Percentiles rank a stretch among this genome's conserved stretches.
Conservation (phyloP, 768 basidiomycete genomes). For the Lentinula aciculospora region DNA sequence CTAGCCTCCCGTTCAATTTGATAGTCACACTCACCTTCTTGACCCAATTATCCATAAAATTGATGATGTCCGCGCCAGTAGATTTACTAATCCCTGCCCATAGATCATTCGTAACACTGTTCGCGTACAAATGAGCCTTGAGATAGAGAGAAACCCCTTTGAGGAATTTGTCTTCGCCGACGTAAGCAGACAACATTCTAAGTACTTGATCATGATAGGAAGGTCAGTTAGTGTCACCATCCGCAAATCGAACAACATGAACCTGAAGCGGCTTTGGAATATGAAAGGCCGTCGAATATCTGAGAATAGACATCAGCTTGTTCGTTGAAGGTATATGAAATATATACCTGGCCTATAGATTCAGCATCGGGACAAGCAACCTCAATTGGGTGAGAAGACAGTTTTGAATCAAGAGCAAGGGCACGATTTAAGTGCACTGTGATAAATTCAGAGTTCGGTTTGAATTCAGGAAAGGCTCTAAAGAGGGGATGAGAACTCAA, state of each 20-base stretch:
- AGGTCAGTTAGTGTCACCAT: neutral
- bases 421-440: constrained; percentile 49
- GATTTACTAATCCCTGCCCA: constrained; percentile 65
- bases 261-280: constrained; percentile 56
- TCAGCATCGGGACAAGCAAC: constrained; percentile 60
- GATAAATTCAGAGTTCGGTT: constrained; percentile 55
- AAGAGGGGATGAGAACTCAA: neutral
- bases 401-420: constrained; percentile 54
- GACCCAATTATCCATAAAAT: constrained; percentile 71
- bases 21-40: constrained; percentile 33
- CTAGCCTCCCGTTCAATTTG: neutral
- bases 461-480: constrained; percentile 58
- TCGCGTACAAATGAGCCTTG: constrained; percentile 61
- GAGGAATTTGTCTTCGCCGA: constrained; percentile 64
- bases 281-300: constrained; percentile 67
- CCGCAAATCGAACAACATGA: neutral
- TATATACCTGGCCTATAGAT: constrained; percentile 29
- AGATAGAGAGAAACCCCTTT: constrained; percentile 69
- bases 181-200: constrained; percentile 62
- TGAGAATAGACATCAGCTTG: constrained; percentile 15
- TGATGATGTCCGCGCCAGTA: constrained; percentile 51
- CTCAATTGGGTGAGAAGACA: constrained; percentile 68
- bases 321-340: neutral
- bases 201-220: constrained; percentile 36
- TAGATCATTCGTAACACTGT: constrained; percentile 58